Evolutionary conservation across 768 basidiomycete genomes (phyloP), one percentile per base, ranked within the genome.

Genomic region (Auricularia cornea): DNA sequence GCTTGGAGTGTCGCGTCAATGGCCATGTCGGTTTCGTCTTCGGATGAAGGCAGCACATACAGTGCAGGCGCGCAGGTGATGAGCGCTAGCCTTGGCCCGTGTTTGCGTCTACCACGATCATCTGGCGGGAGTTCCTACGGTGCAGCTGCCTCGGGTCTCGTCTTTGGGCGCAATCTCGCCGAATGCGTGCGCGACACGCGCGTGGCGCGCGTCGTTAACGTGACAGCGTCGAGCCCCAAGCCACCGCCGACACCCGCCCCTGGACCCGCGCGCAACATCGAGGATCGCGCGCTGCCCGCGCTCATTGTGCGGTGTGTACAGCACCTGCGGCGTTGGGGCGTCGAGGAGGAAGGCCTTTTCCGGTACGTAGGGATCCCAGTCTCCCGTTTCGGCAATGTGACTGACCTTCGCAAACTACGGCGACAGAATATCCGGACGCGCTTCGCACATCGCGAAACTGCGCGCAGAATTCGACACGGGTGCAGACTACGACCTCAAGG

Each of bases 311-410:
- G 92, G 63, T 94, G 91, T 73, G 86, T 88, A 3, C 89, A 94
- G 70, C 92, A 94, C 75, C 70, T 94, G 62, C 74, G 90, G 70
- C 76, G 81, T 28, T 94, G 92, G 90, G 92, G 92, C 56, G 74
- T 93, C 14, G 84, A 90, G 71, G 92, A 94, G 72, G 90, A 93
- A 72, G 92, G 92, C 3, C 76, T 94, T 52, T 94, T 94, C 72
- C 83, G 91, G 92, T 90, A 69, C 68, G 85, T 74, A 32, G 32
- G 52, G 6, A 10, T 63, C 57, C 51, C 28, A 41, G 30, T 57
- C 31, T 12, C 51, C 2, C 8, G 56, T n/a, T 28, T 62, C 59
- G 30, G 28, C 54, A 32, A 29, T 57, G 52, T 44, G 26, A 33
- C 40, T 44, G 66, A 35, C 63, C 48, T 26, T 59, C 26, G 11